Evolutionary conservation across 805 yeast genomes (phyloP), one percentile per base, ranked within the genome.

Genomic region (Isabelozyma pseudorhagii): DNA sequence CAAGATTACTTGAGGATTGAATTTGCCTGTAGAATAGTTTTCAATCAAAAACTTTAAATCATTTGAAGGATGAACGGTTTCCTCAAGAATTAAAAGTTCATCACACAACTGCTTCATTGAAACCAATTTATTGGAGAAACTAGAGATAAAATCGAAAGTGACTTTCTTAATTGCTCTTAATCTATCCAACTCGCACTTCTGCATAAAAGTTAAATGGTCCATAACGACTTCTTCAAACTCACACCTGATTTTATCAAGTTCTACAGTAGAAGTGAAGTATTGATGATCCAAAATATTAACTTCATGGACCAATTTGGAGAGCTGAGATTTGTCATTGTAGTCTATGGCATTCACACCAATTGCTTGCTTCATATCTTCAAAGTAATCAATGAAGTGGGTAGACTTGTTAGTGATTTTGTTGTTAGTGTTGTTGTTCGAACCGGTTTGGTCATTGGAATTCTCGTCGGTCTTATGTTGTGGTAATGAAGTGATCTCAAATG

Each of bases 181-280:
- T 54, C 97, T 78, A 67, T 89, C 96, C 36, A 80, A 65, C 67
- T 89, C 96, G 69, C 94, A 89, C 58, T 84, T 80, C 63, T 89
- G 93, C 88, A 89, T 82, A 62, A 85, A 88, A 18, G 83, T 68
- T 46, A 85, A 71, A 60, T 87, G 92, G 56, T 85, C 92, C 63
- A 85, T 78, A 49, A 86, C 74, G 34, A 79, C 62, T 59, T 87
- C 93, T 64, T 90, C 96, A 44, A 88, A 74, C 44, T 82, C 83
- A 64, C 94, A 86, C 50, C 96, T 76, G 11, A 80, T 65, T 42
- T 75, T 72, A 60, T 89, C 97, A 54, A 88, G 72, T 39, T 77
- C 79, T 42, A 71, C 66, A 8, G 88, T 84, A 46, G 78, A 75
- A 42, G 71, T 71, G 50, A 72, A 78, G 52, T 68, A 68, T 38